These are phyloP conservation scores for Ustilago curta DNA, from an alignment of 1,284 basidiomycete species.

Conservation along the genomic window DNA sequence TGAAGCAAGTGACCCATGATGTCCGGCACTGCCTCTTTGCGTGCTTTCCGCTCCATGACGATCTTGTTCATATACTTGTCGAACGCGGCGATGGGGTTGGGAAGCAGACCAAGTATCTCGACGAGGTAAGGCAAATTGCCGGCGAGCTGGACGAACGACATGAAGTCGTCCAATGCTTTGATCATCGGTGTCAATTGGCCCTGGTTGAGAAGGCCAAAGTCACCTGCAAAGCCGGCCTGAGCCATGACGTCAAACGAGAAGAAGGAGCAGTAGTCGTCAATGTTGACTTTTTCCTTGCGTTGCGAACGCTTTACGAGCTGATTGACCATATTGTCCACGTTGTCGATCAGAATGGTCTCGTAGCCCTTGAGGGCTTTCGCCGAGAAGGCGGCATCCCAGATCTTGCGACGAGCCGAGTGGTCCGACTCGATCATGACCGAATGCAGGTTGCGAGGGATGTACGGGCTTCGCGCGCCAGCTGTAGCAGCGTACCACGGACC, in stretches of 20 bases:
- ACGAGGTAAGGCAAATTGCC: constrained; percentile 47
- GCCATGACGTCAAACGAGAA: constrained; percentile 52
- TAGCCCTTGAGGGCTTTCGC: constrained; percentile 52
- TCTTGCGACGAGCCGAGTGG: constrained; percentile 33
- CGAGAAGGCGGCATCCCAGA: constrained; percentile 48
- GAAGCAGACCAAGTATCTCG: constrained; percentile 28
- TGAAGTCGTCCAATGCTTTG: constrained; percentile 33
- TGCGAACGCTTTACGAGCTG: constrained; percentile 34
- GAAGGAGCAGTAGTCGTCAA: constrained; percentile 42
- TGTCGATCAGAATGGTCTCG: constrained; percentile 37
- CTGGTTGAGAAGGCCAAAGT: constrained; percentile 39
- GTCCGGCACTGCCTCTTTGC: constrained; percentile 25
- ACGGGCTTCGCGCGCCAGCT: constrained; percentile 16
- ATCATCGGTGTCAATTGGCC: constrained; percentile 40
- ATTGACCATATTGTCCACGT: constrained; percentile 29
- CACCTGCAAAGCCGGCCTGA: constrained; percentile 34
- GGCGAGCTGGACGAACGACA: constrained; percentile 31
- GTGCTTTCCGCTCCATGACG: constrained; percentile 33
- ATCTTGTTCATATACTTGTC: constrained; percentile 38
- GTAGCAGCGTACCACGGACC: constrained; percentile 44
- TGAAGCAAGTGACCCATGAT: constrained; percentile 37
- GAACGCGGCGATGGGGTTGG: constrained; percentile 42
- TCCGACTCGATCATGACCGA: constrained; percentile 22
- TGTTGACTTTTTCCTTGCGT: constrained; percentile 29
- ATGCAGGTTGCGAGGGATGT: constrained; percentile 33